Conservation (phyloP, 148 eudicot species). For the Silene uniflora region DNA sequence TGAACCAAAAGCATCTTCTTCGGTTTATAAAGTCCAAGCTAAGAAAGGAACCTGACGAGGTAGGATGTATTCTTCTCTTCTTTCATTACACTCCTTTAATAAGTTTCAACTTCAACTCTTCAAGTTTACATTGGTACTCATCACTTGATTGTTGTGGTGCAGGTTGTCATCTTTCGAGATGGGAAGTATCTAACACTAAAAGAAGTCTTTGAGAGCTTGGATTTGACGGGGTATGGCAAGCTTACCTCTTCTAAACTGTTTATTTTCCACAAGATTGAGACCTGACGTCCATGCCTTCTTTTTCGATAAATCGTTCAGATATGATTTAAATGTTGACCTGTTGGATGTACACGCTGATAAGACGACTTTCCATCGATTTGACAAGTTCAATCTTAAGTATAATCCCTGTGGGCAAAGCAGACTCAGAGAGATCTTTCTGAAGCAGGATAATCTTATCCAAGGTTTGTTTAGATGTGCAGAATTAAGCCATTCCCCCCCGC, state of each 20-base stretch:
- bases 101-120: not conserved
- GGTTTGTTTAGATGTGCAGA: slow-evolving; percentile 31
- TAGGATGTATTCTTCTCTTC: slow-evolving; percentile 14
- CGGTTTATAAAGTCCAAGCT: slow-evolving; percentile 75
- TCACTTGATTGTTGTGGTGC: slow-evolving; percentile 16
- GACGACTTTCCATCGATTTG: slow-evolving; percentile 81
- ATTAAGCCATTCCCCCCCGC: not conserved
- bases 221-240: slow-evolving; percentile 60
- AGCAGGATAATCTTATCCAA: slow-evolving; percentile 87
- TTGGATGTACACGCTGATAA: slow-evolving; percentile 87
- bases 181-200: slow-evolving; percentile 71
- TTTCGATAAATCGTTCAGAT: slow-evolving; percentile 34
- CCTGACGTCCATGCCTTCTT: slow-evolving; percentile 9
- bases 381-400: slow-evolving; percentile 83
- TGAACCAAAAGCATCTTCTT: slow-evolving; percentile 86
- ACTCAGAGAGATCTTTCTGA: slow-evolving; percentile 73
- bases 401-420: slow-evolving; percentile 90
- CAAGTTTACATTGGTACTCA: slow-evolving; percentile 1
- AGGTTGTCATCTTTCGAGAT: slow-evolving; percentile 89
- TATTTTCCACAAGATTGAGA: slow-evolving; percentile 1
- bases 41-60: slow-evolving; percentile 82
- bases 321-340: slow-evolving; percentile 79
- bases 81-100: not conserved
- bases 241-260: slow-evolving; percentile 11
- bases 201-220: slow-evolving; percentile 85